Conservation (phyloP, 164 flowering plant genomes). For the Sedum album region DNA sequence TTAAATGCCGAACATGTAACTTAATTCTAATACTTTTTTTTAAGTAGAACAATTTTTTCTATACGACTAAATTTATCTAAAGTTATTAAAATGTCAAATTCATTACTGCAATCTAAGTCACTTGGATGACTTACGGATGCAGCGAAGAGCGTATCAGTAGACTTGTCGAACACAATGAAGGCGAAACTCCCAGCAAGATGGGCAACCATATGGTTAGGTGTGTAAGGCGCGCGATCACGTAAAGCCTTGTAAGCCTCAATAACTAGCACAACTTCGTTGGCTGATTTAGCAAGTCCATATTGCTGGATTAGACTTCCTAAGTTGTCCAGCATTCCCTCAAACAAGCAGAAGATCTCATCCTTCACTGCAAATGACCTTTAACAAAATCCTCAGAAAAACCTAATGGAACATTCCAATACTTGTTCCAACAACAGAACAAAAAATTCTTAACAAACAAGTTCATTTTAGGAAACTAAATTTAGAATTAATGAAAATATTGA, state of each 20-base stretch:
- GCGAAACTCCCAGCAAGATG: constrained; percentile 75
- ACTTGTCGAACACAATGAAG: constrained; percentile 71
- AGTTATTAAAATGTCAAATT: not conserved
- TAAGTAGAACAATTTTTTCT: too few species aligned
- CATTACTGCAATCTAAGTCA: too few species aligned
- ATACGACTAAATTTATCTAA: not conserved
- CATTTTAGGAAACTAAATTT: too few species aligned
- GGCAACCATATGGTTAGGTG: constrained; percentile 80
- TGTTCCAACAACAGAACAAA: not conserved
- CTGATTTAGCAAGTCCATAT: constrained; percentile 75
- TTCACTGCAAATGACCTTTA: constrained; percentile 77
- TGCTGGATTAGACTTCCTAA: constrained; percentile 76
- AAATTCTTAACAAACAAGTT: too few species aligned
- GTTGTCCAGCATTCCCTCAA: constrained; percentile 80
- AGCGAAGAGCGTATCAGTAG: constrained; percentile 76
- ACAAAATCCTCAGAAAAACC: not conserved
- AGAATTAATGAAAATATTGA: too few species aligned
- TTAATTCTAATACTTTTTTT: too few species aligned
- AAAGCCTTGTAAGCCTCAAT: constrained; percentile 94
- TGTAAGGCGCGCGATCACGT: constrained; percentile 94
- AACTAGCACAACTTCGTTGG: constrained; percentile 68
- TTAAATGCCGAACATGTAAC: too few species aligned
- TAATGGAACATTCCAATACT: not conserved
- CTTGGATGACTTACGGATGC: constrained; percentile 56
- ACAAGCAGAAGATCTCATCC: constrained; percentile 89